phyloP scores from a whole-genome alignment of 768 basidiomycete genomes.

The Leucosporidium creatinivorum region DNA sequence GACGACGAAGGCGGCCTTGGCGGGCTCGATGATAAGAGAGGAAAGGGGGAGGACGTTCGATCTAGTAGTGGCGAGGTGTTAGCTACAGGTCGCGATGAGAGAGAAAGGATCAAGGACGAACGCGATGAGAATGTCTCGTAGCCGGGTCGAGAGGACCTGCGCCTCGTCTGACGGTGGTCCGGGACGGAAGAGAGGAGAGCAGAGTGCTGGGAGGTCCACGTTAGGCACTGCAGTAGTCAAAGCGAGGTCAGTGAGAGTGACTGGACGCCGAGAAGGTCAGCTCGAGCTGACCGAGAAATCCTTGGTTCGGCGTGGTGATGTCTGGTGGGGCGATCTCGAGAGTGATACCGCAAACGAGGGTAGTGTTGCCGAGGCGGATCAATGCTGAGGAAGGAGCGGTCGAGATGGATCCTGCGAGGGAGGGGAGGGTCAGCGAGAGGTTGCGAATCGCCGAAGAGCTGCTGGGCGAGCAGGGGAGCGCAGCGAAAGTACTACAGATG shows the following conservation, averaged over 20 bases:
- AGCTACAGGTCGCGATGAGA: too few relatives aligned
- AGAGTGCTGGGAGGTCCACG: conserved; percentile 84
- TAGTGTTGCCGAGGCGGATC: conserved; percentile 85
- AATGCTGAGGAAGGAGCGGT: conserved; percentile 91
- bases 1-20: conserved; percentile 82
- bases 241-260: neutral
- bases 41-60: conserved; percentile 58
- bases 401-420: conserved; percentile 68
- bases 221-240: conserved; percentile 66
- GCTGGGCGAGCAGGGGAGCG: neutral
- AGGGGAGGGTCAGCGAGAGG: neutral
- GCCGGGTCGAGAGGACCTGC: conserved; percentile 73
- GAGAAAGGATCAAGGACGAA: too few relatives aligned
- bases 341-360: conserved; percentile 89
- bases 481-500: neutral
- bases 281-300: conserved; percentile 65
- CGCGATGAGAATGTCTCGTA: conserved; percentile 71
- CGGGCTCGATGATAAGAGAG: conserved; percentile 69
- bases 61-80: conserved; percentile 44
- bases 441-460: neutral
- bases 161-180: conserved; percentile 93
- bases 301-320: conserved; percentile 61
- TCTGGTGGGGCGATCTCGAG: conserved; percentile 91
- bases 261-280: neutral
- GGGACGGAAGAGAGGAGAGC: conserved; percentile 87